A percentile compares a stretch with the other conserved stretches of the same genome.
Evolutionary conservation across 805 yeast species (phyloP).

Genomic region (Yarrowia porcina): DNA sequence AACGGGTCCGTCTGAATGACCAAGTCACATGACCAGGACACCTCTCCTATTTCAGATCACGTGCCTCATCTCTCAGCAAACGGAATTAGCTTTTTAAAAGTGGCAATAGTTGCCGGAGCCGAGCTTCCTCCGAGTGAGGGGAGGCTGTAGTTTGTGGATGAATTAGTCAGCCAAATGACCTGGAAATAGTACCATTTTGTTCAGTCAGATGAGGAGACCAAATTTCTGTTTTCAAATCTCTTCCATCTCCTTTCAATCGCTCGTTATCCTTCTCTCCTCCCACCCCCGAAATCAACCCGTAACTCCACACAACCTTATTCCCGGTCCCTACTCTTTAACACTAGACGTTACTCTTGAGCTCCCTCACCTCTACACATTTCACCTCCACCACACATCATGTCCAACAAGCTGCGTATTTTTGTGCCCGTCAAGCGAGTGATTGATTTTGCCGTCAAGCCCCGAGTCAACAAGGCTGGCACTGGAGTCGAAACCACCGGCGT

Average conservation of each 20-base stretch:
- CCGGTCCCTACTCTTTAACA: no score
- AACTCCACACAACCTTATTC: constrained; percentile 1
- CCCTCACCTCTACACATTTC: not conserved
- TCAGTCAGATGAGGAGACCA: no score
- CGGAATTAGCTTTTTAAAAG: not conserved
- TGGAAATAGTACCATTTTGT: no score
- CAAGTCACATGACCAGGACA: no score
- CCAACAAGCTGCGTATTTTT: constrained; percentile 48
- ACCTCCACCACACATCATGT: constrained; percentile 2
- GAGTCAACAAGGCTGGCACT: constrained; percentile 79
- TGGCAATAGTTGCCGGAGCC: constrained; percentile 24
- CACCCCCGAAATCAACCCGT: not conserved
- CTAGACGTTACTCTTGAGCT: no score
- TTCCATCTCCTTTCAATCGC: not conserved
- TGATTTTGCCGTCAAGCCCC: constrained; percentile 89
- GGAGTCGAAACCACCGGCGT: constrained; percentile 87
- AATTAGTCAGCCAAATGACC: no score
- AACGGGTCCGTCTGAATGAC: no score
- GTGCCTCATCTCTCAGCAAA: not conserved
- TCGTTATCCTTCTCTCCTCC: not conserved
- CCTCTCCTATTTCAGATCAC: no score
- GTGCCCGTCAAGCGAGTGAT: constrained; percentile 95
- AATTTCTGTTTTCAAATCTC: no score
- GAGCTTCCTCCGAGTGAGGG: constrained; percentile 1
- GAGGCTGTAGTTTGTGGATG: no score